Evolutionary conservation across 2,329 filamentous ascomycete genomes (phyloP).

Genomic region (Fusarium odoratissimum): DNA sequence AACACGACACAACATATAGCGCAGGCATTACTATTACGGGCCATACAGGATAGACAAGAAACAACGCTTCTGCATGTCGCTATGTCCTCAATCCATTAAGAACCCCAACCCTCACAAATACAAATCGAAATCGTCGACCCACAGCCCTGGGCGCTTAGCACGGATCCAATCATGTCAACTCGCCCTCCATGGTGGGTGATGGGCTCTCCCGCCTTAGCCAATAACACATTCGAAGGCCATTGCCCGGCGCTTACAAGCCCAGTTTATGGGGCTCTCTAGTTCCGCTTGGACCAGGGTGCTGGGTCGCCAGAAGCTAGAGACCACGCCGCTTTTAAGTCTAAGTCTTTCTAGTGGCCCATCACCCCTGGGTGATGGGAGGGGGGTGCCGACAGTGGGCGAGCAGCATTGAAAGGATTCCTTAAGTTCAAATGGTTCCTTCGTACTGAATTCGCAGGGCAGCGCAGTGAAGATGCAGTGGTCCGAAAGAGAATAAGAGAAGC

Average conservation of each 20-base stretch:
- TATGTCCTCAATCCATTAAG: conserved; percentile 24
- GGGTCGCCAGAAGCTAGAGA: conserved; percentile 36
- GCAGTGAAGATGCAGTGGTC: background rate
- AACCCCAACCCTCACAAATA: conserved; percentile 32
- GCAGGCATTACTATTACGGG: conserved; percentile 14
- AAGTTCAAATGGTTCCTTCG: background rate
- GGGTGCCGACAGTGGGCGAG: conserved; percentile 23
- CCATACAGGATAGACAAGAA: background rate
- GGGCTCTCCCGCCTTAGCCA: conserved; percentile 44
- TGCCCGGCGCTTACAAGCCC: conserved; percentile 51
- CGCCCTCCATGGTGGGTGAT: conserved; percentile 48
- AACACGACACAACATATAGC: conserved; percentile 22
- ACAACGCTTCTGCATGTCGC: conserved; percentile 43
- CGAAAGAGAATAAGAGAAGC: background rate
- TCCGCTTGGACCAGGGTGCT: conserved; percentile 44
- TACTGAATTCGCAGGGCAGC: conserved; percentile 3
- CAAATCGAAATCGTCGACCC: conserved; percentile 32
- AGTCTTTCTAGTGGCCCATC: conserved; percentile 20
- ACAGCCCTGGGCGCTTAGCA: conserved; percentile 50
- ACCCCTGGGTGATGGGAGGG: conserved; percentile 6
- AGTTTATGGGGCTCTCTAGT: conserved; percentile 21
- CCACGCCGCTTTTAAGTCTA: conserved; percentile 42
- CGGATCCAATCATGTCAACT: conserved; percentile 49
- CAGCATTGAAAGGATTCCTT: conserved; percentile 21
- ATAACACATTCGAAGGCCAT: conserved; percentile 37